A percentile compares a stretch with the other conserved stretches of the same genome.
These are phyloP conservation scores for Diplodia intermedia DNA, from an alignment of 2,329 filamentous ascomycete genomes.

Conservation along the genomic window DNA sequence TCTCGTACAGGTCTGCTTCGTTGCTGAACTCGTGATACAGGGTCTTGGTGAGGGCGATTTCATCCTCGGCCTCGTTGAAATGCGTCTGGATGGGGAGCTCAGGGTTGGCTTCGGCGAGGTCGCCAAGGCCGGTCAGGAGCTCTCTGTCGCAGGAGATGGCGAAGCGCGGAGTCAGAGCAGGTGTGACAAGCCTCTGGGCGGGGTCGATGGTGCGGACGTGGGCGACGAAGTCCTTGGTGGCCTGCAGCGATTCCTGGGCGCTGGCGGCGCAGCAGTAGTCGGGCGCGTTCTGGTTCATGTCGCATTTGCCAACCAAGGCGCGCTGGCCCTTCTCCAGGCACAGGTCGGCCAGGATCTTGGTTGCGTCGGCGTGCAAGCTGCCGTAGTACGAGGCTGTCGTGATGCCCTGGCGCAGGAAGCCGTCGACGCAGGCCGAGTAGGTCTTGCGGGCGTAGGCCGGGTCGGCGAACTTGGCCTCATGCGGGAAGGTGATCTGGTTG, in stretches of 20 bases:
- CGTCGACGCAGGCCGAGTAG: constrained; percentile 56
- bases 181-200: constrained; percentile 38
- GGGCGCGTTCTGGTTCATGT: constrained; percentile 62
- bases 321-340: constrained; percentile 63
- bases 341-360: constrained; percentile 62
- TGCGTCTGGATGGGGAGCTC: constrained; percentile 69
- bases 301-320: constrained; percentile 68
- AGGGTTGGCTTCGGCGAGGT: constrained; percentile 56
- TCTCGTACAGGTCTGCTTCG: constrained; percentile 66
- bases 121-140: constrained; percentile 63
- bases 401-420: constrained; percentile 67
- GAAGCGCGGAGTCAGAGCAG: constrained; percentile 56
- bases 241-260: constrained; percentile 32
- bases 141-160: constrained; percentile 65
- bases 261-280: constrained; percentile 42
- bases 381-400: constrained; percentile 69
- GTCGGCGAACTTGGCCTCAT: constrained; percentile 67
- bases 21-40: constrained; percentile 64
- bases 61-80: constrained; percentile 69
- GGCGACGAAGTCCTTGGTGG: constrained; percentile 40
- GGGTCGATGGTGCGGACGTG: constrained; percentile 37
- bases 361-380: constrained; percentile 63
- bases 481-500: constrained; percentile 67
- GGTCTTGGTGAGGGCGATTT: constrained; percentile 61
- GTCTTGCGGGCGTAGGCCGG: constrained; percentile 53